These are phyloP conservation scores for Ceriops tagal DNA, from an alignment of 345 rosid genomes.

Conservation along the genomic window DNA sequence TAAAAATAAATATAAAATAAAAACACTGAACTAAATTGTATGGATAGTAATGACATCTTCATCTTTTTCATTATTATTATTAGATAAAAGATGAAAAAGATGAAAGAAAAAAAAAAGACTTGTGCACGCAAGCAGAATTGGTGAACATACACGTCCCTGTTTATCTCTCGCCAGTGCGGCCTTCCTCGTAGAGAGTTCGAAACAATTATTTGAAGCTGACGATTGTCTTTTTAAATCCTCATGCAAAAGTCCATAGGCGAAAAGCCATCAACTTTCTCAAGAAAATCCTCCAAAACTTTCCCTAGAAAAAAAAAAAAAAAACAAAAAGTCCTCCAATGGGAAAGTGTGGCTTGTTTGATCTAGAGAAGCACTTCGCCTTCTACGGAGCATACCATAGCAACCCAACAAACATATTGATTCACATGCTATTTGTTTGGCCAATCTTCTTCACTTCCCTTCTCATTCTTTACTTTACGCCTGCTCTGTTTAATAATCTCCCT, in stretches of 20 bases:
- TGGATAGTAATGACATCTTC: no score
- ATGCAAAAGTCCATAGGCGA: neutral
- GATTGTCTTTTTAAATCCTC: no score
- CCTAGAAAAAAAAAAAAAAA: neutral
- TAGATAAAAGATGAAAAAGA: no score
- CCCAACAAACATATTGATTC: conserved; percentile 51
- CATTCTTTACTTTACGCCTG: conserved; percentile 50
- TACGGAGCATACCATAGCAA: conserved; percentile 92
- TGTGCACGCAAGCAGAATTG: no score
- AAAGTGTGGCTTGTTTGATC: conserved; percentile 44
- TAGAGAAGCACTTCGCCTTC: conserved; percentile 83
- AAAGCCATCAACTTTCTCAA: neutral
- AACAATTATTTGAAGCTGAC: no score
- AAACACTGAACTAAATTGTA: no score
- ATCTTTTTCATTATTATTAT: no score
- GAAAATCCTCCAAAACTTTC: neutral
- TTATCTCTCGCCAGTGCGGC: no score
- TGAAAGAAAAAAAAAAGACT: no score
- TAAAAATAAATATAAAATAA: no score
- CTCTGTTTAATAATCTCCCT: conserved; percentile 35
- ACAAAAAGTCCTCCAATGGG: conserved; percentile 29
- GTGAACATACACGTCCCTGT: no score
- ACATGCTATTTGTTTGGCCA: conserved; percentile 61
- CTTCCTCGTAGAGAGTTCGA: no score
- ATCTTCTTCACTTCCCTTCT: conserved; percentile 52